Evolutionary conservation across 768 basidiomycete species (phyloP).

Genomic region (Lactarius deliciosus): DNA sequence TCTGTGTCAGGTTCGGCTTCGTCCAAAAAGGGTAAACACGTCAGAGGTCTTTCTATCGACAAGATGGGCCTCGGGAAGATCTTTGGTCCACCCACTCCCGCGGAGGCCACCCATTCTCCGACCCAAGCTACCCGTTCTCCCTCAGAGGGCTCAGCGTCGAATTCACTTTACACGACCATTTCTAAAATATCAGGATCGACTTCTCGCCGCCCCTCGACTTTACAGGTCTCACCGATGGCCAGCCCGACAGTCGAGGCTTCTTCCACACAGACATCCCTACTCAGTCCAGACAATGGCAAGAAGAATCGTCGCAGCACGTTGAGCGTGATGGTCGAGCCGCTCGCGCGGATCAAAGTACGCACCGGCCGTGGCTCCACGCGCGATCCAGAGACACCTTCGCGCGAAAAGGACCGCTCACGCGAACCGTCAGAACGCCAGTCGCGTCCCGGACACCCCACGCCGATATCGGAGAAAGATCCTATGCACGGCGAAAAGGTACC

Average conservation of each 20-base stretch:
- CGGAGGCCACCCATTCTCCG: slow-evolving; percentile 35
- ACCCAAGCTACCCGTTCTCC: slow-evolving; percentile 43
- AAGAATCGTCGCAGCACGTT: slow-evolving; percentile 28
- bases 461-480: slow-evolving; percentile 31
- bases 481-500: slow-evolving; percentile 38
- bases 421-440: slow-evolving; percentile 21
- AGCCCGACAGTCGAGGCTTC: slow-evolving; percentile 27
- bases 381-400: slow-evolving; percentile 34
- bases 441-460: background rate
- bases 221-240: slow-evolving; percentile 33
- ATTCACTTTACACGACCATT: slow-evolving; percentile 33
- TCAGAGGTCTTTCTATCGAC: slow-evolving; percentile 73
- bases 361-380: slow-evolving; percentile 30
- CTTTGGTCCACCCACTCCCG: slow-evolving; percentile 47
- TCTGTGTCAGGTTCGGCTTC: slow-evolving; percentile 37
- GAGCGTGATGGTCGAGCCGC: slow-evolving; percentile 47
- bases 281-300: slow-evolving; percentile 38
- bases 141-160: slow-evolving; percentile 34
- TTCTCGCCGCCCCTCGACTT: slow-evolving; percentile 36
- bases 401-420: slow-evolving; percentile 37
- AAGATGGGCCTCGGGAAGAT: slow-evolving; percentile 78
- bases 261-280: slow-evolving; percentile 35
- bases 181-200: slow-evolving; percentile 29
- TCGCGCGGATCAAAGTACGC: slow-evolving; percentile 50
- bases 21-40: slow-evolving; percentile 50